Conservation (phyloP, 495 filamentous ascomycete species). For the Podospora fimiseda region DNA sequence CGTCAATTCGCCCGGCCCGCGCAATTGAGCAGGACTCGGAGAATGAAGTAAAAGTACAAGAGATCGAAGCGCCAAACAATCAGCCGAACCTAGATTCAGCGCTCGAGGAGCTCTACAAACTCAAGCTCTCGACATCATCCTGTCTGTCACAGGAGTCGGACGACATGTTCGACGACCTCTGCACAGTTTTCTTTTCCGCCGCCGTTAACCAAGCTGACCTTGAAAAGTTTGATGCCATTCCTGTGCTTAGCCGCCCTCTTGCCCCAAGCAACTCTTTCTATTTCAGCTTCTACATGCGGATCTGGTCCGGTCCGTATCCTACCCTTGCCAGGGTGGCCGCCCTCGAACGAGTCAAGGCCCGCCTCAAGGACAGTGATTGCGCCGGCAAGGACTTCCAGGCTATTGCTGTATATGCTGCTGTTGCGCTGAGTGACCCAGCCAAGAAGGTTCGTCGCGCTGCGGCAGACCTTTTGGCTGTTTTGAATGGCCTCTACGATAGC, state of each 20-base stretch:
- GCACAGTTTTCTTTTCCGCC: conserved; percentile 56
- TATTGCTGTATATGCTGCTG: conserved; percentile 68
- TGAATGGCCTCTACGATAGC: conserved; percentile 29
- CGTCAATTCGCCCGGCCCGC: conserved; percentile 48
- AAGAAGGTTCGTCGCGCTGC: conserved; percentile 69
- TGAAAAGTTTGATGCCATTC: conserved; percentile 50
- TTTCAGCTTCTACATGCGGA: conserved; percentile 66
- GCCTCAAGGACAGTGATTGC: conserved; percentile 44
- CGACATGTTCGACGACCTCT: conserved; percentile 49
- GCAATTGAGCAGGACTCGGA: conserved; percentile 31
- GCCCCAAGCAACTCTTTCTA: conserved; percentile 58
- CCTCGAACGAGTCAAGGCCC: conserved; percentile 50
- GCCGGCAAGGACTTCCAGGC: conserved; percentile 63
- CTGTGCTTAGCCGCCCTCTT: conserved; percentile 49
- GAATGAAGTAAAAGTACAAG: conserved; percentile 49
- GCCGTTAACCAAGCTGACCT: conserved; percentile 45
- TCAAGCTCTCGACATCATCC: conserved; percentile 34
- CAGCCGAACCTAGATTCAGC: conserved; percentile 16
- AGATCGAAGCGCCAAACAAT: conserved; percentile 18
- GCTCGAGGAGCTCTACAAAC: conserved; percentile 29
- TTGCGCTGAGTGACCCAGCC: conserved; percentile 65
- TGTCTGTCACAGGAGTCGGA: conserved; percentile 41
- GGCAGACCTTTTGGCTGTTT: conserved; percentile 50
- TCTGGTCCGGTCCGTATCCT: conserved; percentile 68
- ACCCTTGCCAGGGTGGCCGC: conserved; percentile 60